Base-by-base conservation (phyloP, 2,329 filamentous ascomycete genomes). In the Myriosclerotinia duriaeana region DNA sequence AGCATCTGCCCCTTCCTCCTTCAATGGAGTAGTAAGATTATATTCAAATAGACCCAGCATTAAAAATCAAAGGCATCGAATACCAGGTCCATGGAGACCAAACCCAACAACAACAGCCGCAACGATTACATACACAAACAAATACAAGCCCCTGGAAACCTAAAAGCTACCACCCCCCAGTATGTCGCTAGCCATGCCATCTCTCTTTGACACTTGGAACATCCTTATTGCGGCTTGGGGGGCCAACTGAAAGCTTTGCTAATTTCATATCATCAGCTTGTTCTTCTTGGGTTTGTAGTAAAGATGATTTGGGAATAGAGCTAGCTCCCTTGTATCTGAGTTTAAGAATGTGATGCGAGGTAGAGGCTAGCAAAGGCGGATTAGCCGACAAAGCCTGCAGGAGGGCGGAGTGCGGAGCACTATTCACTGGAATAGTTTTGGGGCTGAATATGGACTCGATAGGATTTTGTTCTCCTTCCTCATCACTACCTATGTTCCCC, bases 1-100 rank as follows among this genome's bases (percentile, higher is more conserved):
- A 15, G 61, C 50, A n/a, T 70, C 61, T 36, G 11, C 46, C 50
- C 46, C 64, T 22, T 70, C 67, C 12, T 44, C 53, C 48, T 71
- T 74, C 48, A 67, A 70, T 56, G 73, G 73, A 4, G 73, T 74
- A 40, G 59, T 67, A 38, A 73, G 69, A 36, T 72, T 74, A n/a
- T 5, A 60, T 34, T 26, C 26, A 26, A 26, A 26, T 26, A 26
- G 26, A 26, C 26, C 26, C 26, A 26, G 26, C 26, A 26, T 26
- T 26, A 26, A 26, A 26, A 26, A 26, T 26, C 26, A 26, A 26
- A 26, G 26, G 26, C 3, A 26, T 3, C 26, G 26, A 26, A 26
- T 26, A 26, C 26, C 3, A 26, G 26, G 2, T 26, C 26, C 3
- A 26, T 26, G 26, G 26, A 26, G 26, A 26, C 26, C 26, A 26